phyloP scores from a whole-genome alignment of 2,329 filamentous ascomycete genomes.

The Knufia petricola region DNA sequence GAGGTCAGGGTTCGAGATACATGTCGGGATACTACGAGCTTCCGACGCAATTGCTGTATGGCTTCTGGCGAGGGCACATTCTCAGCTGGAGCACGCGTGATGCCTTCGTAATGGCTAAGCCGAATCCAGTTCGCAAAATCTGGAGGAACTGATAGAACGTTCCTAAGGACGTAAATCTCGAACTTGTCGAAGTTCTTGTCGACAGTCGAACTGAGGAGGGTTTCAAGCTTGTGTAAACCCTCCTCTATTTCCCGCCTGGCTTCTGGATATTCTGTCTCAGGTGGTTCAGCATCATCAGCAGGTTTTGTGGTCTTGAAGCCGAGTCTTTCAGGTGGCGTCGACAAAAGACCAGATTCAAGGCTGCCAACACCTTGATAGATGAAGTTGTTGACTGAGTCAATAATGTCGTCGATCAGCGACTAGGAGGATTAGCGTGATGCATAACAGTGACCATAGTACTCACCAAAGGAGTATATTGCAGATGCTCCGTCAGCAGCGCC shows the following conservation, averaged over 20 bases:
- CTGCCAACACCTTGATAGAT: constrained; percentile 82
- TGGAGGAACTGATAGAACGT: constrained; percentile 64
- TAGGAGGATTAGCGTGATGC: constrained; percentile 31
- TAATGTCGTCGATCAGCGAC: constrained; percentile 94
- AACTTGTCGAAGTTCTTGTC: constrained; percentile 80
- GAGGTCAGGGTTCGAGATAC: constrained; percentile 60
- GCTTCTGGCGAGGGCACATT: constrained; percentile 53
- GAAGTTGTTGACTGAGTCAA: constrained; percentile 90
- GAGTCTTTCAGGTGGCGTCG: constrained; percentile 62
- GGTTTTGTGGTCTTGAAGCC: constrained; percentile 58
- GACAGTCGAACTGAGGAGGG: constrained; percentile 67
- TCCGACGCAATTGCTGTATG: constrained; percentile 61
- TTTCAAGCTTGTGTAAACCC: constrained; percentile 76
- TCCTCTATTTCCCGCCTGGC: constrained; percentile 70
- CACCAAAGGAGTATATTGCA: constrained; percentile 87
- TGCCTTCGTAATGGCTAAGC: constrained; percentile 67
- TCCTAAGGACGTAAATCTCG: constrained; percentile 82
- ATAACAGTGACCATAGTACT: constrained; percentile 28
- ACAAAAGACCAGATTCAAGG: constrained; percentile 71
- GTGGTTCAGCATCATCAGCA: constrained; percentile 28
- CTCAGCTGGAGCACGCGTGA: constrained; percentile 25
- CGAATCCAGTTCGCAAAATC: constrained; percentile 69
- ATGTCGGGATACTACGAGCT: constrained; percentile 67
- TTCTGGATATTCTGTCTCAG: constrained; percentile 40
- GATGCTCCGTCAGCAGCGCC: constrained; percentile 81